Percentiles rank a stretch among this genome's conserved stretches.
phyloP scores from a whole-genome alignment of 2,329 filamentous ascomycete genomes.

The Diaporthe vexans region DNA sequence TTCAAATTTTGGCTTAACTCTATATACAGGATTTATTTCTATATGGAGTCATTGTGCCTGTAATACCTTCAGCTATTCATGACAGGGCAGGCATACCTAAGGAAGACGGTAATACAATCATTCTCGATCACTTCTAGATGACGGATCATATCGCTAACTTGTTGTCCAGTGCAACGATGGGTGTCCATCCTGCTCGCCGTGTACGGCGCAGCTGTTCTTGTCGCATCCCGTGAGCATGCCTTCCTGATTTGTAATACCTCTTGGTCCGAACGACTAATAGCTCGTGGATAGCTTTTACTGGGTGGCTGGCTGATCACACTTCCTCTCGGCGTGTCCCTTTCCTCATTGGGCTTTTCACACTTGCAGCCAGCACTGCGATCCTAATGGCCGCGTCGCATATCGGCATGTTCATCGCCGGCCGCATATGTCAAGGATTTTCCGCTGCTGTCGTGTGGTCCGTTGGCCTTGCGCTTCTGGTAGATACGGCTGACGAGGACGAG shows the following conservation, averaged over 20 bases:
- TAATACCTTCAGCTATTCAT: conserved; percentile 8
- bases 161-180: conserved; percentile 27
- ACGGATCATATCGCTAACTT: conserved; percentile 3
- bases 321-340: conserved; percentile 34
- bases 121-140: neutral
- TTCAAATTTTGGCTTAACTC: neutral
- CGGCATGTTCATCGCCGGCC: conserved; percentile 34
- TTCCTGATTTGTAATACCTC: neutral
- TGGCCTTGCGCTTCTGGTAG: conserved; percentile 38
- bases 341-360: conserved; percentile 29
- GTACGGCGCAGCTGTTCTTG: conserved; percentile 25
- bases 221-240: conserved; percentile 10
- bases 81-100: conserved; percentile 1
- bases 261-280: neutral
- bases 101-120: neutral
- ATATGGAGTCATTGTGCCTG: conserved; percentile 14
- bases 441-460: conserved; percentile 37
- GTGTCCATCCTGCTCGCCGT: conserved; percentile 35
- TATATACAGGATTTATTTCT: conserved; percentile 1
- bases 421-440: conserved; percentile 35
- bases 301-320: conserved; percentile 37
- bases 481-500: conserved; percentile 34
- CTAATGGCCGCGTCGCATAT: conserved; percentile 33
- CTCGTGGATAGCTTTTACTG: conserved; percentile 31
- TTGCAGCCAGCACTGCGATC: conserved; percentile 35